Percentiles rank a stretch among this genome's conserved stretches.
Evolutionary conservation across 2,329 filamentous ascomycete genomes (phyloP).

Genomic region (Penicillium crustosum): DNA sequence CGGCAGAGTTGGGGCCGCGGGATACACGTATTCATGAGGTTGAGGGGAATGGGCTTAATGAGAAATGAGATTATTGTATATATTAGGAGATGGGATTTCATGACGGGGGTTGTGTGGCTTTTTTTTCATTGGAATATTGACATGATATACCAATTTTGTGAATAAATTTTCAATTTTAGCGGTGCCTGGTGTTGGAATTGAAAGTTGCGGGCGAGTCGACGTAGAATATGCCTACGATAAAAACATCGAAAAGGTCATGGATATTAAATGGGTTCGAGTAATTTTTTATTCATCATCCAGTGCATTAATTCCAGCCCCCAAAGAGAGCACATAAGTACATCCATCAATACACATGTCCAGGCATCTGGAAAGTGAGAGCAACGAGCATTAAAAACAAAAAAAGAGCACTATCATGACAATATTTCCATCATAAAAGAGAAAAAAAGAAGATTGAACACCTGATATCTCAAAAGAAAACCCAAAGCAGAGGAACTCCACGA

Average conservation of each 20-base stretch:
- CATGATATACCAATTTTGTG: neutral
- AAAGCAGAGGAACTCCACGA: conserved; percentile 6
- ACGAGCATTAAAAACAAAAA: conserved; percentile 3
- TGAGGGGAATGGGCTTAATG: neutral
- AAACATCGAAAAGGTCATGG: no score
- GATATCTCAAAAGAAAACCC: conserved; percentile 5
- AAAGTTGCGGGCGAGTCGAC: neutral
- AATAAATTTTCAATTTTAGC: neutral
- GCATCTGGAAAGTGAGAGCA: conserved; percentile 10
- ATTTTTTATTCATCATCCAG: neutral
- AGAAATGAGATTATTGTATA: neutral
- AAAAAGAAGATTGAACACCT: conserved; percentile 10
- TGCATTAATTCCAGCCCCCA: conserved; percentile 1
- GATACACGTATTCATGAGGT: conserved; percentile 1
- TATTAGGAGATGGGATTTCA: neutral
- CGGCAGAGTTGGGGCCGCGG: neutral
- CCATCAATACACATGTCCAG: conserved; percentile 17
- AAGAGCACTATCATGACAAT: conserved; percentile 20
- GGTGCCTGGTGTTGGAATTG: neutral
- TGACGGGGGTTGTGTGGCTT: neutral
- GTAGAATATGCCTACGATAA: neutral
- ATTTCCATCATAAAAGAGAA: conserved; percentile 24
- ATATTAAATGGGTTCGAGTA: neutral
- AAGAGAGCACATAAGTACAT: conserved; percentile 16
- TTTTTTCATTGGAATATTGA: neutral